Base-by-base conservation (phyloP, 2,329 filamentous ascomycete genomes). In the Penicillium sumatraense region DNA sequence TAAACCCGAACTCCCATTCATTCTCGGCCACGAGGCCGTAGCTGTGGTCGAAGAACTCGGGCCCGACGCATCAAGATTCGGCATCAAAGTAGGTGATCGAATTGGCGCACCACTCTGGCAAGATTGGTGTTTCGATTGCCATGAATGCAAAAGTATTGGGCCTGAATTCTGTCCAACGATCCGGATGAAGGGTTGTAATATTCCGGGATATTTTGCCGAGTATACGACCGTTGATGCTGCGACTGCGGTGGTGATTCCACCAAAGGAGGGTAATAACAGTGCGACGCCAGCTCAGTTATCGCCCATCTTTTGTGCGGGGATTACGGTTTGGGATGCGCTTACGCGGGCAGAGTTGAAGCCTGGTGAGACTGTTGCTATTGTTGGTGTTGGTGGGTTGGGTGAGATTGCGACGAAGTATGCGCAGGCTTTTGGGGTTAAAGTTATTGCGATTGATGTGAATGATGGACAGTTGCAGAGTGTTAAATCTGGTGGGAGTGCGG, bases 251-350 rank as follows among this genome's bases (percentile, higher is more conserved):
- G 67, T 73, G 40, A 66, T 81, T 2, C 75, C 78, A 18, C 63
- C 74, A 31, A 4, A 33, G 31, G 11, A 33, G 31, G 31, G 6
- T 8, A 5, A 70, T 75, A 65, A 76, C 42, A 68, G 68, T 41
- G 68, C 59, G 14, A 67, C 72, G 3, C 42, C 45, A 3, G 54
- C 38, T 9, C 26, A 49, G 5, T 13, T 57, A 11, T 71, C 78
- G 29, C 76, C 79, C 14, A 60, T 83, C 5, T 80, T 83, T 61
- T 82, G 81, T 58, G 80, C 81, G 1, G 80, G 80, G 1, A 76
- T 82, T 47, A 82, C 80, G 1, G 73, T 69, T 24, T 59, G 57
- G 57, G 57, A 57, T 48, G 57, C 47, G 6, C 20, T 59, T 5
- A 20, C 29, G 3, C 36, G 54, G 4, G 57, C 54, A 2, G 7